Base-by-base conservation (phyloP, 2,329 filamentous ascomycete genomes). In the Graphium sp. region DNA sequence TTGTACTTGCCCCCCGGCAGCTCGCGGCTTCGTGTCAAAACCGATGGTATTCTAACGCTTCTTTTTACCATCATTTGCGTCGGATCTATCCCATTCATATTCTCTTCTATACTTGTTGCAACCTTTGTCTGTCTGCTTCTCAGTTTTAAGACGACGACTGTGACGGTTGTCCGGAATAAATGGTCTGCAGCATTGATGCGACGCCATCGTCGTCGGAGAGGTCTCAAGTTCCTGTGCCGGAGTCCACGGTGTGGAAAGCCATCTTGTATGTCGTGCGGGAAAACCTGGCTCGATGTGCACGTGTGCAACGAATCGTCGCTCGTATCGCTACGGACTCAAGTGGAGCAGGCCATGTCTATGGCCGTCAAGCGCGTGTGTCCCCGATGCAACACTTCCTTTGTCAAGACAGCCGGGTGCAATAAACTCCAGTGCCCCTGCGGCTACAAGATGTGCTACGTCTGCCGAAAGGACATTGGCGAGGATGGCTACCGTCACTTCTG, bases 391-490 rank as follows among this genome's bases (percentile, higher is more conserved):
- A 81, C 85, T 7, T 81, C 76, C 11, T 95, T 95, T 48, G 81
- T 98, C 53, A 95, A 95, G 50, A 77, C 74, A 6, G 74, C 76
- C 16, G 89, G 89, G 42, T 98, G 89, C 65, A 98, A 98, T 60
- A 95, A 95, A 55, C 65, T 98, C 22, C 87, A 83, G 5, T 95
- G 89, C 47, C 74, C 84, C 11, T 98, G 89, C 52, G 89, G 89
- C 7, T 95, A 95, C 54, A 78, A 80, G 41, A 95, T 95, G 87
- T 98, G 89, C 50, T 98, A 98, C 45, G 72, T 95, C 26, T 98
- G 89, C 50, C 80, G 89, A 22, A 76, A 76, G 39, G 74, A 82
- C 42, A 70, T 77, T 26, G 57, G 61, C 32, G 58, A 67, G 28
- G 76, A 85, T 47, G 85, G 87, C 1, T 95, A 98, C 50, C 65